Evolutionary conservation across 257 asterid genomes (phyloP).

Genomic region (Penstemon newberryi): DNA sequence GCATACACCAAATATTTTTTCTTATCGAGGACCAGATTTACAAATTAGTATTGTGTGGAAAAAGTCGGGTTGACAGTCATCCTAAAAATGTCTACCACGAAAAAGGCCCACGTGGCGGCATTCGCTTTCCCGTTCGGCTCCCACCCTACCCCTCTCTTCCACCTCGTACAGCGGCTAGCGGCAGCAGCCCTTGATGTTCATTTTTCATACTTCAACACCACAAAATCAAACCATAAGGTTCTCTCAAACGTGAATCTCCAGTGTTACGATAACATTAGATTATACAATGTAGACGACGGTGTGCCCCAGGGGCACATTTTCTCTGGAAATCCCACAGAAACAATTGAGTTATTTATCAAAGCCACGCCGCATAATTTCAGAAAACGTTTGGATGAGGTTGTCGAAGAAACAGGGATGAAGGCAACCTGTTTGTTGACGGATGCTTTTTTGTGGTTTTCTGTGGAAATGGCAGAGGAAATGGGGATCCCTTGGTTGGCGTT

Average conservation of each 20-base stretch:
- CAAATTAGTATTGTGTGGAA: no score
- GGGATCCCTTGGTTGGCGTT: slow-evolving; percentile 50
- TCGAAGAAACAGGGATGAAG: slow-evolving; percentile 35
- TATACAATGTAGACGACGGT: slow-evolving; percentile 41
- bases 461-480: slow-evolving; percentile 38
- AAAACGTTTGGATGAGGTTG: slow-evolving; percentile 34
- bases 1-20: no score
- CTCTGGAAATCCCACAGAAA: slow-evolving; percentile 36
- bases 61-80: background rate
- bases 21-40: no score
- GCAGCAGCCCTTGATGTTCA: slow-evolving; percentile 35
- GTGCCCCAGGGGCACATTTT: slow-evolving; percentile 32
- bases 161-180: slow-evolving; percentile 45
- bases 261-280: slow-evolving; percentile 29
- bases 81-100: background rate
- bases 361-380: slow-evolving; percentile 40
- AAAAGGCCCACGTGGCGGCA: slow-evolving; percentile 44
- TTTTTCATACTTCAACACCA: slow-evolving; percentile 44
- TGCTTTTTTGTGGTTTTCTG: slow-evolving; percentile 51
- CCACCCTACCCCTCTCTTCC: slow-evolving; percentile 50
- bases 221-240: slow-evolving; percentile 34
- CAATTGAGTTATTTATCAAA: slow-evolving; percentile 38
- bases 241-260: slow-evolving; percentile 1
- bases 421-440: slow-evolving; percentile 51
- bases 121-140: slow-evolving; percentile 61